Base-by-base conservation (phyloP, 495 filamentous ascomycete genomes). In the Talaromyces nanjingensis region DNA sequence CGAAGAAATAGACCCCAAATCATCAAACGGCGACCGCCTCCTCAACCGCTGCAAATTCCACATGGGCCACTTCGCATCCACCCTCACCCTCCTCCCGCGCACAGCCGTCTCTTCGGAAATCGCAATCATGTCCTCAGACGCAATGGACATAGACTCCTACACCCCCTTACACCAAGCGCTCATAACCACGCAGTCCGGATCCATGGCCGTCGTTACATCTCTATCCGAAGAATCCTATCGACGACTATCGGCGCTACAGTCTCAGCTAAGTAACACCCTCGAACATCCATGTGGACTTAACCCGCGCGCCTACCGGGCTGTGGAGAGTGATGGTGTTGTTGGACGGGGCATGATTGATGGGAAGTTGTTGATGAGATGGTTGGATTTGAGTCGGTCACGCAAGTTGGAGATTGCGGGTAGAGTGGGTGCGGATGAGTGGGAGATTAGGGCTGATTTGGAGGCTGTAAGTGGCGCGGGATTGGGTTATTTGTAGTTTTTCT, bases 1-100 rank as follows among this genome's bases (percentile, higher is more conserved):
- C 55, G 22, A 9, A 37, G 20, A 45, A 37, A 62, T 65, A 96
- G 93, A 98, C 74, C 94, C 96, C 12, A 94, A 93, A 79, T 93
- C 93, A 18, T 87, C 96, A 25, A 88, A 91, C 63, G 96, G 96
- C 65, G 89, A 91, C 67, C 84, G 90, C 60, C 84, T 98, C 65
- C 84, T 98, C 49, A 91, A 89, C 76, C 86, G 88, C 49, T 89
- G 90, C 54, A 89, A 91, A 66, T 97, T 98, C 80, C 88, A 96
- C 64, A 88, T 88, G 6, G 91, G 91, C 53, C 88, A 94, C 71
- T 84, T 88, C 67, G 82, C 89, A 4, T 86, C 87, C 14, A 85
- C 81, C 49, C 83, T 93, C 63, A 88, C 87, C 9, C 84, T 96
- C 56, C 82, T 98, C 54, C 91, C 91, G 1, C 85, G 86, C 12